These are phyloP conservation scores for Eutrema yunnanense DNA, from an alignment of 345 rosid species.

Conservation along the genomic window DNA sequence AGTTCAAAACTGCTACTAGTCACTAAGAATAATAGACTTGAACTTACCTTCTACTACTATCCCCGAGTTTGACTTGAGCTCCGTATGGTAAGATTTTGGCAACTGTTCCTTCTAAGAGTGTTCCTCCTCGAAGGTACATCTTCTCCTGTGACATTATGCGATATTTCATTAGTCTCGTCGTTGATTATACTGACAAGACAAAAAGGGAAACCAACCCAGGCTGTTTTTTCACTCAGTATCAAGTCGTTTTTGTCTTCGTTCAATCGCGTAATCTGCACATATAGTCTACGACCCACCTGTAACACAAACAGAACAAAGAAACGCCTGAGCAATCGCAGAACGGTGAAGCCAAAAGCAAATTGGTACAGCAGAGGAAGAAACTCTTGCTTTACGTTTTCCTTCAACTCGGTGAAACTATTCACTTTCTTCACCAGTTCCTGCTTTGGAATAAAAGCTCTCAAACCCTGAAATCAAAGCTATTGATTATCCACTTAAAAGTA, in stretches of 20 bases:
- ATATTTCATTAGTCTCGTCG: not conserved
- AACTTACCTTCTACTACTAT: conserved; percentile 72
- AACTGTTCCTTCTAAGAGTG: conserved; percentile 82
- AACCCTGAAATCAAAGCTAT: conserved; percentile 42
- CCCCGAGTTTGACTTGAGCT: conserved; percentile 79
- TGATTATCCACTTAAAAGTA: not conserved
- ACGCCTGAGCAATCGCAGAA: not conserved
- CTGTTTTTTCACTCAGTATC: conserved; percentile 70
- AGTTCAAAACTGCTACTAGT: not conserved
- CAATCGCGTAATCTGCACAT: conserved; percentile 55
- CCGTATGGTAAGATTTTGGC: conserved; percentile 75
- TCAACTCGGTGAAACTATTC: conserved; percentile 75
- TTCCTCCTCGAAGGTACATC: conserved; percentile 72
- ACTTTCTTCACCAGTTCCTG: conserved; percentile 66
- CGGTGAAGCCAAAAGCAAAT: not conserved
- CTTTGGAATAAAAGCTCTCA: conserved; percentile 86
- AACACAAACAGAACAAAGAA: not conserved
- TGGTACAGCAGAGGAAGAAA: conserved; percentile 16
- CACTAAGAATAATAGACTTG: not conserved
- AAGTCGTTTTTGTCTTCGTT: conserved; percentile 72
- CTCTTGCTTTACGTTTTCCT: conserved; percentile 67
- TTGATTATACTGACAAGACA: not conserved
- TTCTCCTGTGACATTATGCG: conserved; percentile 49
- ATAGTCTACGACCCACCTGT: conserved; percentile 59
- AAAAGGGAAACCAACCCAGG: conserved; percentile 49